These are phyloP conservation scores for Pyrenochaeta sp. DNA, from an alignment of 2,329 filamentous ascomycete species.

Conservation along the genomic window DNA sequence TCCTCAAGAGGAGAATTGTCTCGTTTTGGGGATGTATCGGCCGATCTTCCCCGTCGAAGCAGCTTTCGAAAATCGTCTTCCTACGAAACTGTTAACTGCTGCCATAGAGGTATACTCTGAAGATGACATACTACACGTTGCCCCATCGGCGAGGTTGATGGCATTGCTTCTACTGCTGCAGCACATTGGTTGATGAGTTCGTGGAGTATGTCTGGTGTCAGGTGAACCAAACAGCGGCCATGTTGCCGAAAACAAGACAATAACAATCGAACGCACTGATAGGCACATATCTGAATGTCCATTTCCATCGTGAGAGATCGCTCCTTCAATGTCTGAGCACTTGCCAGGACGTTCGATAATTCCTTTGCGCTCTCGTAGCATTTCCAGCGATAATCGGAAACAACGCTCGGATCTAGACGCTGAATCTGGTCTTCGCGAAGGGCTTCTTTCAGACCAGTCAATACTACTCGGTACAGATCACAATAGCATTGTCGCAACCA, in stretches of 20 bases:
- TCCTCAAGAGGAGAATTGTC: background rate
- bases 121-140: background rate
- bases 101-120: background rate
- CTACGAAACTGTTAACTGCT: background rate
- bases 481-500: constrained; percentile 4
- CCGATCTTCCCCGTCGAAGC: background rate
- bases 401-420: background rate
- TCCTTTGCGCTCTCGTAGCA: background rate
- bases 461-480: constrained; percentile 3
- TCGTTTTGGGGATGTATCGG: background rate
- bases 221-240: background rate
- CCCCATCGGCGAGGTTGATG: background rate
- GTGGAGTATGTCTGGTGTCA: background rate
- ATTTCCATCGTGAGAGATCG: background rate
- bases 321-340: background rate
- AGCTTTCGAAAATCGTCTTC: background rate
- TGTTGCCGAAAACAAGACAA: background rate
- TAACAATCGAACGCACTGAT: background rate
- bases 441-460: constrained; percentile 5
- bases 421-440: background rate
- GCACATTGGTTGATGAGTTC: background rate
- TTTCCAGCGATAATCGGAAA: background rate
- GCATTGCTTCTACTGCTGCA: background rate
- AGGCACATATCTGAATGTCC: background rate
- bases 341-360: background rate